Percentiles rank a stretch among this genome's conserved stretches.
phyloP scores from a whole-genome alignment of 2,329 filamentous ascomycete species.

The Cryphonectria parasitica region DNA sequence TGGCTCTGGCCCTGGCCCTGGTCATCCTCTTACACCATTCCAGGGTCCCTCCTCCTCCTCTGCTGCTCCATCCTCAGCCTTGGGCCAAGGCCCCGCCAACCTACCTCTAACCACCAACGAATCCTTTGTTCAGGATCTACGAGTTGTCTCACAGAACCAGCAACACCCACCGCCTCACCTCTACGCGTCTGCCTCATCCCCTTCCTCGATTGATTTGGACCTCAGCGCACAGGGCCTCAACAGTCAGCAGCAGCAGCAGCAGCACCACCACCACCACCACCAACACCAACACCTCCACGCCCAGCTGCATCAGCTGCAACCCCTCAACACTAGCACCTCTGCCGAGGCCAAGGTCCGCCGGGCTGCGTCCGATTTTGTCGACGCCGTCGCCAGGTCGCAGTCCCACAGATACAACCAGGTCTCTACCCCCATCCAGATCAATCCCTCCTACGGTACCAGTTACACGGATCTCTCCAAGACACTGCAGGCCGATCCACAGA shows the following conservation, averaged over 20 bases:
- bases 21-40: constrained; percentile 41
- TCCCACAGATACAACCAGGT: constrained; percentile 51
- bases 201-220: constrained; percentile 8
- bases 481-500: constrained; percentile 18
- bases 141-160: constrained; percentile 24
- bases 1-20: constrained; percentile 51
- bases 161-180: constrained; percentile 31
- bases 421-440: constrained; percentile 29
- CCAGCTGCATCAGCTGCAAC: constrained; percentile 29
- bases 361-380: constrained; percentile 48
- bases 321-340: constrained; percentile 33
- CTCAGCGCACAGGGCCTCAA: constrained; percentile 7
- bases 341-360: constrained; percentile 43
- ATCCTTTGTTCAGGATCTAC: constrained; percentile 32
- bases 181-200: constrained; percentile 24
- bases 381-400: constrained; percentile 55
- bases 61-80: constrained; percentile 30
- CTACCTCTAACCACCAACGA: constrained; percentile 33
- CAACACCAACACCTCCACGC: constrained; percentile 11
- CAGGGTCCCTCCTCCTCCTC: constrained; percentile 33
- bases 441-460: constrained; percentile 29
- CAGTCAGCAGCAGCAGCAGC: not conserved
- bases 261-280: constrained; percentile 15
- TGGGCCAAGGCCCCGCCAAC: constrained; percentile 39
- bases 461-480: constrained; percentile 27